A percentile compares a stretch with the other conserved stretches of the same genome.
Evolutionary conservation across 768 basidiomycete genomes (phyloP).

Genomic region (Pleurotus giganteus): DNA sequence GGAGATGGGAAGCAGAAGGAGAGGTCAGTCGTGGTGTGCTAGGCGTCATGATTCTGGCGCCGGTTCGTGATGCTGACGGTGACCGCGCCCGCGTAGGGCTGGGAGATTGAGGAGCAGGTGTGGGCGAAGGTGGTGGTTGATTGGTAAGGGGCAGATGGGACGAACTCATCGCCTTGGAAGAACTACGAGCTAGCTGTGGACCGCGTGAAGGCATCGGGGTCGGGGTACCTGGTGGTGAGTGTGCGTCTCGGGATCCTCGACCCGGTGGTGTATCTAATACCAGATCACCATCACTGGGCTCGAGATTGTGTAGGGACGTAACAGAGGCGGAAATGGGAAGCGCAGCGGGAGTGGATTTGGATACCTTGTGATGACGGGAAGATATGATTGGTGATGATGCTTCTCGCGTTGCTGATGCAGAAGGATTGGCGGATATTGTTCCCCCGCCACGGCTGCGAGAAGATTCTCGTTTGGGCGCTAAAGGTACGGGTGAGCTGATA

Average conservation of each 20-base stretch:
- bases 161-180: constrained; percentile 37
- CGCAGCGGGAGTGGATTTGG: constrained; percentile 27
- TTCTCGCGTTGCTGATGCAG: constrained; percentile 18
- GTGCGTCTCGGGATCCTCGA: constrained; percentile 32
- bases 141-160: constrained; percentile 38
- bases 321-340: constrained; percentile 26
- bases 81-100: constrained; percentile 36
- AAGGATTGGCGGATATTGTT: constrained; percentile 8
- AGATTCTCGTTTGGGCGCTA: constrained; percentile 16
- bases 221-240: constrained; percentile 47
- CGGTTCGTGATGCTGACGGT: constrained; percentile 30
- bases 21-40: constrained; percentile 44
- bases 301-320: constrained; percentile 15
- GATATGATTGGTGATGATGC: neutral
- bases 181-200: constrained; percentile 25
- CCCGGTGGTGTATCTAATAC: constrained; percentile 27
- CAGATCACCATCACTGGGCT: neutral
- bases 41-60: constrained; percentile 34
- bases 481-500: constrained; percentile 31
- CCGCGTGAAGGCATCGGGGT: constrained; percentile 40
- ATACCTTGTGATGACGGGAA: constrained; percentile 28
- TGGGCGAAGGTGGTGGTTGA: constrained; percentile 37
- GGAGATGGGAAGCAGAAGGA: constrained; percentile 49
- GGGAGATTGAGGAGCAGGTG: constrained; percentile 25
- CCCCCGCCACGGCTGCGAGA: constrained; percentile 15